A percentile compares a stretch with the other conserved stretches of the same genome.
These are phyloP conservation scores for Scleroderma citrinum DNA, from an alignment of 768 basidiomycete species.

Conservation along the genomic window DNA sequence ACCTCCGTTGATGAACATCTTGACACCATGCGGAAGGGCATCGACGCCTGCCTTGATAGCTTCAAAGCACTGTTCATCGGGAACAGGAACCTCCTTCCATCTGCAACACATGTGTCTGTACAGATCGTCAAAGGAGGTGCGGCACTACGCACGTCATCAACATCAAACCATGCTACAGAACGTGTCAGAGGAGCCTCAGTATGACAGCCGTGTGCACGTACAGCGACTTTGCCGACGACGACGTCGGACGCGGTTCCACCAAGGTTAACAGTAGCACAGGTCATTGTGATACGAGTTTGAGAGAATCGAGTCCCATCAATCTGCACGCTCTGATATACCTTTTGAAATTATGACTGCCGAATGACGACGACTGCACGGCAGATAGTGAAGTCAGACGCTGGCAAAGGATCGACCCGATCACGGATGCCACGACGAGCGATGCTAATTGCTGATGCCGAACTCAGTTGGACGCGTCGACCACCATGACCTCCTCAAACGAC, in stretches of 20 bases:
- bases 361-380: too few relatives aligned
- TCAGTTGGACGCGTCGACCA: constrained; percentile 5
- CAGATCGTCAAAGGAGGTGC: neutral
- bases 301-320: neutral
- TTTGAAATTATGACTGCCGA: neutral
- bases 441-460: neutral
- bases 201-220: constrained; percentile 16
- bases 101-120: constrained; percentile 12
- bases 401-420: too few relatives aligned
- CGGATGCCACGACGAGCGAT: too few relatives aligned
- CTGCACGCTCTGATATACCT: neutral
- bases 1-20: constrained; percentile 50
- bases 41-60: constrained; percentile 51
- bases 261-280: constrained; percentile 26
- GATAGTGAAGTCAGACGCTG: too few relatives aligned
- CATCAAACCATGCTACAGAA: constrained; percentile 46
- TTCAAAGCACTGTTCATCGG: constrained; percentile 57
- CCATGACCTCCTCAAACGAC: constrained; percentile 50
- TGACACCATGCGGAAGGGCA: constrained; percentile 36
- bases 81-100: constrained; percentile 39
- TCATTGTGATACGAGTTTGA: constrained; percentile 18
- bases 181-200: neutral
- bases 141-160: constrained; percentile 42
- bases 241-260: constrained; percentile 34
- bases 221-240: constrained; percentile 35